Evolutionary conservation across 1,284 basidiomycete genomes (phyloP).

Genomic region (Veloporphyrellus conicus): DNA sequence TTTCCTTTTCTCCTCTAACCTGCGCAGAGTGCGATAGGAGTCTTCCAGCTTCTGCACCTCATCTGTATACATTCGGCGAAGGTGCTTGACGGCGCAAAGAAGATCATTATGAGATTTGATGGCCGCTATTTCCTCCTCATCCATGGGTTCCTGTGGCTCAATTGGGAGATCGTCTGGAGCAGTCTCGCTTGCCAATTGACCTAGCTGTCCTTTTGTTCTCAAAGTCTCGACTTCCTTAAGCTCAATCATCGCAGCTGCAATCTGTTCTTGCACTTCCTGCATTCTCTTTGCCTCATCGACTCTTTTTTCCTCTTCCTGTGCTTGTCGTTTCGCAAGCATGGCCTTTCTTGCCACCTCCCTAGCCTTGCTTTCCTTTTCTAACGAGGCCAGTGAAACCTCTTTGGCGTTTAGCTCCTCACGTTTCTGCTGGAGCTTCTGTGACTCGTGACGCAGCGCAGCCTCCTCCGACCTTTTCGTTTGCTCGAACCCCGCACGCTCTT

Average conservation of each 20-base stretch:
- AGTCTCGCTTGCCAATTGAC: background rate
- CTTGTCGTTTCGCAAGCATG: slow-evolving; percentile 21
- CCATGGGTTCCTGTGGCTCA: slow-evolving; percentile 22
- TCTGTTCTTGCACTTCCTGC: slow-evolving; percentile 19
- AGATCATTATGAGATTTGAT: slow-evolving; percentile 14
- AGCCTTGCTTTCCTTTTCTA: slow-evolving; percentile 24
- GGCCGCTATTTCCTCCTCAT: slow-evolving; percentile 17
- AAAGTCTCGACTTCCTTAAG: slow-evolving; percentile 11
- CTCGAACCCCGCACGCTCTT: slow-evolving; percentile 21
- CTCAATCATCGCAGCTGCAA: slow-evolving; percentile 21
- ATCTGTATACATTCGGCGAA: slow-evolving; percentile 18
- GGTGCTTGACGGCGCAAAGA: slow-evolving; percentile 13
- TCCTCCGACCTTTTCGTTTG: slow-evolving; percentile 11
- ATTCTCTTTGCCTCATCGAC: slow-evolving; percentile 15
- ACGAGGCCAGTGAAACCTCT: slow-evolving; percentile 16
- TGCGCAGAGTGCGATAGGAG: slow-evolving; percentile 15
- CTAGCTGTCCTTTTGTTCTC: slow-evolving; percentile 4
- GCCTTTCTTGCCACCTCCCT: slow-evolving; percentile 26
- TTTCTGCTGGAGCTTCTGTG: slow-evolving; percentile 14
- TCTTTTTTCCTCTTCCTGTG: slow-evolving; percentile 25
- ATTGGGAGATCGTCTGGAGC: slow-evolving; percentile 9
- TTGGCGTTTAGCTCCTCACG: slow-evolving; percentile 21
- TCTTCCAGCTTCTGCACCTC: slow-evolving; percentile 17
- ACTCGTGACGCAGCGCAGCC: slow-evolving; percentile 5
- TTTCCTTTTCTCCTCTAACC: slow-evolving; percentile 20